phyloP scores from a whole-genome alignment of 345 rosid genomes.

The Arabis alpina region DNA sequence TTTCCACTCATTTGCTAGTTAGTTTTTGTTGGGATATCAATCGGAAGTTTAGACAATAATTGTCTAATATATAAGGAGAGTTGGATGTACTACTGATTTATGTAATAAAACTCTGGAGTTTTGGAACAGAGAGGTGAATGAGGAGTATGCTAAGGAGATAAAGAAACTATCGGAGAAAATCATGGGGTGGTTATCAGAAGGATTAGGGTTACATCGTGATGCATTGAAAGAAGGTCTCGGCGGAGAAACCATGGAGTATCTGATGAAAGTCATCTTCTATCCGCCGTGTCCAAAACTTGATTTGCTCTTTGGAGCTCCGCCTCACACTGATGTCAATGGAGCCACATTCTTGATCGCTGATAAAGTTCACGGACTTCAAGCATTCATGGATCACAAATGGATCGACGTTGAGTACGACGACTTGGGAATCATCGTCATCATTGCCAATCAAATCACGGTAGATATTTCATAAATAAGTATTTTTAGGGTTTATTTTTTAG shows the following conservation, averaged over 20 bases:
- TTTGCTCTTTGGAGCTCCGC: conserved; percentile 58
- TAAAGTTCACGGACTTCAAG: conserved; percentile 70
- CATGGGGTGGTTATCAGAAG: conserved; percentile 53
- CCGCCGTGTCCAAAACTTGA: conserved; percentile 72
- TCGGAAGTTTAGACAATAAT: no score
- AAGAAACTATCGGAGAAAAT: conserved; percentile 56
- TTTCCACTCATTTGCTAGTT: no score
- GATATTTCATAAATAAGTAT: no score
- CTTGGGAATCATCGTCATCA: conserved; percentile 57
- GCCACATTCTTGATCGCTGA: conserved; percentile 69
- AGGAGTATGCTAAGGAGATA: conserved; percentile 58
- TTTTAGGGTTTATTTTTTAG: no score
- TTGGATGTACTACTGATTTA: no score
- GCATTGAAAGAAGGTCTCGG: conserved; percentile 56
- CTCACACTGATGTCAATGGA: conserved; percentile 64
- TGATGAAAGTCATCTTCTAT: conserved; percentile 69
- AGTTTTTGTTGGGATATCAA: no score
- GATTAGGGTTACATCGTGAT: conserved; percentile 56
- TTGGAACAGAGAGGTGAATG: conserved; percentile 53
- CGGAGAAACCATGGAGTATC: conserved; percentile 57
- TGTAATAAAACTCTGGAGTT: no score
- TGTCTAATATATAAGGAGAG: no score
- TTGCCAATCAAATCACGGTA: conserved; percentile 74
- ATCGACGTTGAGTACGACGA: conserved; percentile 53
- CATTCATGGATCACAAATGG: conserved; percentile 58